Evolutionary conservation across 108 stramenopile species (phyloP), one percentile per base, ranked within the genome.

Genomic region (Skeletonema potamos): DNA sequence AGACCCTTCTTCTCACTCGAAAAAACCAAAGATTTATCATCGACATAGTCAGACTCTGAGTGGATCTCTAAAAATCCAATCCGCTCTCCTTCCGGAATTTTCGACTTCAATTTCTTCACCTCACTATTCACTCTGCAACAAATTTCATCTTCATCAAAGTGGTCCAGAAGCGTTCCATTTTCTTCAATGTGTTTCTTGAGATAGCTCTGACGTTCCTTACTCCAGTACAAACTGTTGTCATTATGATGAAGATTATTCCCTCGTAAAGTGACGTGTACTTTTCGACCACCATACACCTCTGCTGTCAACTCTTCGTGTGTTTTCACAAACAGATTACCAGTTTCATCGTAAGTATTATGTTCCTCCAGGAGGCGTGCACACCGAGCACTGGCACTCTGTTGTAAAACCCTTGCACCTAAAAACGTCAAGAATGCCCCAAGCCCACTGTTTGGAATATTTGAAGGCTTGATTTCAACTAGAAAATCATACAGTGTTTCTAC

Each of bases 371-470:
- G 69, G 27, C 61, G 12, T 62, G 73, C 55, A 15, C 46, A 61
- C 28, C 66, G 32, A 12, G 54, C 54, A 10, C 30, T 54, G 10
- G 65, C 65, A 60, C 39, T 57, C 18, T 57, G 63, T 24, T 67
- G 79, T 28, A 86, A 54, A 64, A 79, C 68, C 58, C 84, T 61
- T 15, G 87, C 86, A 26, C 92, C 89, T 12, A 85, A 59, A 71
- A 77, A 90, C 4, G 78, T 90, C 17, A 93, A 41, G 61, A 88
- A 93, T n/a, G 78, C 87, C 3, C 92, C 92, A 58, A 77, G 24
- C 12, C 92, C 92, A 7, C 84, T 79, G 56, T 78, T 76, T 9
- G 78, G 70, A 81, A 90, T 90, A 18, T 61, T 76, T 7, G 92
- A 90, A 26, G 27, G 34, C 10, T 58, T 64, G 18, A 86, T 81